Evolutionary conservation across 768 basidiomycete genomes (phyloP).

Genomic region (Suillus plorans): DNA sequence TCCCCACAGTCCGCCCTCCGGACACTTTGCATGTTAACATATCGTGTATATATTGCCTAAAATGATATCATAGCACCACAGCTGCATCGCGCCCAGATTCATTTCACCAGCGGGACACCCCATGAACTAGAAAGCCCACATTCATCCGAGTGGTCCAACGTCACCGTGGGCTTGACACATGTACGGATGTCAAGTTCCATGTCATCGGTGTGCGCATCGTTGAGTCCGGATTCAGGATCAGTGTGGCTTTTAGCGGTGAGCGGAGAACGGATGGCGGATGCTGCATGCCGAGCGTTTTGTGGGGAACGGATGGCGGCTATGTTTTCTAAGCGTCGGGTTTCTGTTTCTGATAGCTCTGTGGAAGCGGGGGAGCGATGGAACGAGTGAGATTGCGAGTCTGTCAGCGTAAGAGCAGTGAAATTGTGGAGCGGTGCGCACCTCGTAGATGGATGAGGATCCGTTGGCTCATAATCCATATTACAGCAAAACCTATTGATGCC

Average conservation of each 20-base stretch:
- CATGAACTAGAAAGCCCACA: constrained; percentile 17
- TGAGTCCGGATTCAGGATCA: constrained; percentile 22
- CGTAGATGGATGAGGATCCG: constrained; percentile 58
- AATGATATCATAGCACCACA: no score
- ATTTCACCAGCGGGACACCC: constrained; percentile 12
- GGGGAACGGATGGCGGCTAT: constrained; percentile 18
- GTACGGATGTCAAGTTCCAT: constrained; percentile 31
- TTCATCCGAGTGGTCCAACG: constrained; percentile 21
- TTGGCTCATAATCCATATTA: constrained; percentile 65
- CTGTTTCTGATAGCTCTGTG: constrained; percentile 26
- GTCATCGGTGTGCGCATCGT: constrained; percentile 8
- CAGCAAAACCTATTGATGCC: constrained; percentile 38
- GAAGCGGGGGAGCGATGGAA: background rate
- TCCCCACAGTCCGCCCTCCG: background rate
- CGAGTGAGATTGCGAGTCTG: background rate
- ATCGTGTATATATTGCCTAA: no score
- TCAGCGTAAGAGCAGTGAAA: background rate
- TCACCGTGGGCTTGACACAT: constrained; percentile 26
- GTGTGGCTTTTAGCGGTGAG: constrained; percentile 21
- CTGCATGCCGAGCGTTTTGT: constrained; percentile 14
- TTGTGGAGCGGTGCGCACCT: constrained; percentile 31
- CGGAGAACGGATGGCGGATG: constrained; percentile 23
- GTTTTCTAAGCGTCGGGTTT: constrained; percentile 26
- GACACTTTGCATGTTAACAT: background rate
- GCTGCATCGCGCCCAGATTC: background rate